These are phyloP conservation scores for Herpetospermum pedunculosum DNA, from an alignment of 306 rosid species.

Conservation along the genomic window DNA sequence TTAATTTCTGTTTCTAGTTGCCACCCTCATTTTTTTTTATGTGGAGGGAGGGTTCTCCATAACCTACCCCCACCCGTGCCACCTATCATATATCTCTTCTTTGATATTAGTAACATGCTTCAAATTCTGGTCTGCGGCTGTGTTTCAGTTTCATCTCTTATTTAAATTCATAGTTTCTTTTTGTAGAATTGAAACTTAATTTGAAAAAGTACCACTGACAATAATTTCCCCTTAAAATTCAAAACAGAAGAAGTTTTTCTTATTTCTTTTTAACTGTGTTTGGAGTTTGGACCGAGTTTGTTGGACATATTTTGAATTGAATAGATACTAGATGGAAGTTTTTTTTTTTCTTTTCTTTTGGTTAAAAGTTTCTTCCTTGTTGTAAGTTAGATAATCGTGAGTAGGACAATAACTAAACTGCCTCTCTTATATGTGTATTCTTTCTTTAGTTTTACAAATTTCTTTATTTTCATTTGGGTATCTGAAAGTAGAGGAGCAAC, in stretches of 20 bases:
- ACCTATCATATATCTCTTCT: neutral
- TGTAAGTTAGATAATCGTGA: no score
- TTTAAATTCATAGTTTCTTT: neutral
- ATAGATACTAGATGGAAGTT: no score
- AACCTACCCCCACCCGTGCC: neutral
- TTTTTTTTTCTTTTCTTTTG: no score
- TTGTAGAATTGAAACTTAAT: neutral
- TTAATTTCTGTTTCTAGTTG: neutral
- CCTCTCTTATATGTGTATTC: no score
- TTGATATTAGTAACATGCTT: neutral
- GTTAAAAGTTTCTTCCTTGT: no score
- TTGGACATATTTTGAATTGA: no score
- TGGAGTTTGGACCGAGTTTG: no score
- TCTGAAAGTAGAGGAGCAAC: no score
- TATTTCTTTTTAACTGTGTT: no score
- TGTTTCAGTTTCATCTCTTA: neutral
- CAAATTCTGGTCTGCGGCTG: neutral
- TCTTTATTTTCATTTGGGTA: no score
- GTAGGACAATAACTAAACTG: no score
- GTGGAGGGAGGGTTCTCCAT: neutral
- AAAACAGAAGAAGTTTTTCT: neutral
- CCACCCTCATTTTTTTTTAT: neutral
- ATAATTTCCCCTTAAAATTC: neutral
- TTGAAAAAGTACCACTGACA: neutral
- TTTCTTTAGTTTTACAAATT: no score